Base-by-base conservation (phyloP, 352 stramenopile species). In the Phytophthora fragariaefolia region DNA sequence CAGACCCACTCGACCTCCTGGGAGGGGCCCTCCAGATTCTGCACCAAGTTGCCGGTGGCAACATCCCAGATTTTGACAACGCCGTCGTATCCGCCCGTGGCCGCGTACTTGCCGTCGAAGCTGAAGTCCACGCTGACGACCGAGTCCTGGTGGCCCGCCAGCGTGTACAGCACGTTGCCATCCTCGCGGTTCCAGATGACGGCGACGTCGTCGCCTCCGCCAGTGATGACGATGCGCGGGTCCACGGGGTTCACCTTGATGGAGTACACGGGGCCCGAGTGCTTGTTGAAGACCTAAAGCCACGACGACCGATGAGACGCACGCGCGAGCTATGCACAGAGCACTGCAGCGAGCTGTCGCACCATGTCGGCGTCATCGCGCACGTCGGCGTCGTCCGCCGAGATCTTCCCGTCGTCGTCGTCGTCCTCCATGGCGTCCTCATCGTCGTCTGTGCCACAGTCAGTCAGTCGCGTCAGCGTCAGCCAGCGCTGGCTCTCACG, bases 31-130 rank as follows among this genome's bases (percentile, higher is more conserved):
- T 97, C 90, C 9, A 97, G 72, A 40, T 66, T 96, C 62, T 94
- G 79, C 34, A 95, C 75, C 40, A 96, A 76, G 22, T 69, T 75
- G n/a, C 90, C 91, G 4, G 88, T 93, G 2, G 87, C 71, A 7
- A 95, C 82, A 15, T 97, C 87, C 89, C 90, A 97, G n/a, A 97
- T 66, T 66, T 96, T 96, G 30, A 97, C 87, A 9, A 93, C 58
- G 1, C 88, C 90, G 45, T 97, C 90, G 66, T 92, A 96, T 54
- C 88, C 88, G 32, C 87, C 90, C 45, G 90, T 96, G 1, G 90
- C 90, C 6, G 88, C 88, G 65, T 92, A 93, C 69, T 93, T 92
- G 52, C 90, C 90, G 57, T 96, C 90, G 47, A 90, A 95, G 74
- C 84, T 97, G 34, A 97, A 96, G 52, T 85, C 85, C 36, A 95